Base-by-base conservation (phyloP, 495 filamentous ascomycete genomes). In the Tuber melanosporum region DNA sequence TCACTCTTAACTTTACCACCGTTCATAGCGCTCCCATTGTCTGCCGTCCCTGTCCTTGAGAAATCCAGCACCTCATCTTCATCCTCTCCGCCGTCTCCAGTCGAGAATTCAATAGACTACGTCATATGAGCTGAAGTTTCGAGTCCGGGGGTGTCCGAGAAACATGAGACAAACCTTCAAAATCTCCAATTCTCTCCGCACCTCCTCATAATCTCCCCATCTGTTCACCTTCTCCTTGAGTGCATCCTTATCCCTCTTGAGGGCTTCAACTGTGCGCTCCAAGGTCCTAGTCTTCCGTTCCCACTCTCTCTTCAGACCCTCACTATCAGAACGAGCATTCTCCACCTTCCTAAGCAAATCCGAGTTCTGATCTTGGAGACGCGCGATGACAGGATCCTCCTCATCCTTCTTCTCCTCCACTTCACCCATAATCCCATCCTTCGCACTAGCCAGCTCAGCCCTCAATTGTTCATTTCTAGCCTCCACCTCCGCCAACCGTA, bases 111-210 rank as follows among this genome's bases (percentile, higher is more conserved):
- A 77, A 99, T 97, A 79, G 94, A 95, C 90, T 91, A 72, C 83
- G 77, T n/a, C 44, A 57, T 73, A 26, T 57, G 20, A 43, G 74
- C 71, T 32, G 36, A 76, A 32, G 22, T 73, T 32, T 69, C 39
- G 42, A 70, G 41, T 19, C 71, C 43, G 46, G 39, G n/a, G 42
- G 20, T 39, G 12, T 72, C 26, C 46, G 42, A 71, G 52, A 69
- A 49, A 71, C 71, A 49, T 36, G 39, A 52, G 66, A 75, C 70
- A 78, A 83, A 90, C 89, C 85, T 97, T 97, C 79, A 99, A 89
- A 71, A 99, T 94, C 80, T 98, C 95, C 41, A 99, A 88, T 84
- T 99, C 96, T 74, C 94, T 91, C 83, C 95, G 97, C 70, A 99
- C 91, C 77, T 98, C 94, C 49, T 97, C 93, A 82, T 99, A 99